Percentiles rank a stretch among this genome's conserved stretches.
These are phyloP conservation scores for Ochetophila trinervis DNA, from an alignment of 306 rosid species.

Conservation along the genomic window DNA sequence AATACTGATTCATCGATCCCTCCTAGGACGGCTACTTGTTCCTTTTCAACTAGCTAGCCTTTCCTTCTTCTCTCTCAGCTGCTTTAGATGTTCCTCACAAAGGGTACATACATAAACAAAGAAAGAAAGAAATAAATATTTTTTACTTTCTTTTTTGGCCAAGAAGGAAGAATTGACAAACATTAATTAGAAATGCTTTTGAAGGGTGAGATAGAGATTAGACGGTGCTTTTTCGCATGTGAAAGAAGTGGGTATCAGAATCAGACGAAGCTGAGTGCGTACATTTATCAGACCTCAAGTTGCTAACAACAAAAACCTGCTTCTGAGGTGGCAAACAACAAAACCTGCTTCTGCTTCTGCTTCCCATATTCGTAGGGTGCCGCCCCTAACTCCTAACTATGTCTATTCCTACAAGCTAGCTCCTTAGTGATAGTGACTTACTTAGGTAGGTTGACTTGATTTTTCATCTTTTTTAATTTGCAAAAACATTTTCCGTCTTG, in stretches of 20 bases:
- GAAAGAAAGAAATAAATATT: not conserved
- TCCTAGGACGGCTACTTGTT: constrained; percentile 52
- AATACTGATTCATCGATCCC: constrained; percentile 17
- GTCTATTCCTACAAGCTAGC: constrained; percentile 1
- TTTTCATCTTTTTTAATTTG: constrained; percentile 39
- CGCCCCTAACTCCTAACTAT: not conserved
- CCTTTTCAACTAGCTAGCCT: constrained; percentile 17
- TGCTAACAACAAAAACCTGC: not conserved
- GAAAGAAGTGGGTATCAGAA: no score
- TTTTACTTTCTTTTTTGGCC: no score
- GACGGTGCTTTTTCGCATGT: no score
- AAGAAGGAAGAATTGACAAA: no score
- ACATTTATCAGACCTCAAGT: no score
- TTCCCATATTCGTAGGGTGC: constrained; percentile 26
- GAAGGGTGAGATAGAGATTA: no score
- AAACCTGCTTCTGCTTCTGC: constrained; percentile 10
- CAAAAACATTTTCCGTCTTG: constrained; percentile 27
- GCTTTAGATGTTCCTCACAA: constrained; percentile 26
- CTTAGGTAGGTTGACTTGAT: constrained; percentile 29
- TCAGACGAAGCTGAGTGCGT: no score
- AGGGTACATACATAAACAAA: constrained; percentile 7
- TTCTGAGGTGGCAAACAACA: no score
- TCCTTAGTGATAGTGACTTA: constrained; percentile 3
- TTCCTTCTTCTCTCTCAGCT: constrained; percentile 14
- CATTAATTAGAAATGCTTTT: no score